These are phyloP conservation scores for Metarhizium album DNA, from an alignment of 2,329 filamentous ascomycete genomes.

Conservation along the genomic window DNA sequence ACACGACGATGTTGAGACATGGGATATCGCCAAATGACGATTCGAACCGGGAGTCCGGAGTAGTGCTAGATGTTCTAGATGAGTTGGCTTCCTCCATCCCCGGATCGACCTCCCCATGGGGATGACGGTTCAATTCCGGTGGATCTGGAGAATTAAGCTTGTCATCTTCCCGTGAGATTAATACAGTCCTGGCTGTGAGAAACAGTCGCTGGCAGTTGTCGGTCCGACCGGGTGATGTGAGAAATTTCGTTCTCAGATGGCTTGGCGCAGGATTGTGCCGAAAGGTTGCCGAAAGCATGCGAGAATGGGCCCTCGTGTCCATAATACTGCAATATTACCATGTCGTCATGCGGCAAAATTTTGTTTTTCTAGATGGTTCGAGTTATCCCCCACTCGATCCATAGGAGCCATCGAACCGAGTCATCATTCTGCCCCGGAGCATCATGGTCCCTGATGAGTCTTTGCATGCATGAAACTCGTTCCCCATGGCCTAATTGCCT, in stretches of 20 bases:
- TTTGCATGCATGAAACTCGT: no score
- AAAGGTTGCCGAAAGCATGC: neutral
- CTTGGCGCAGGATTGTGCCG: neutral
- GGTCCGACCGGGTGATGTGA: neutral
- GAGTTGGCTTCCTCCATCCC: neutral
- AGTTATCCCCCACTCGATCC: no score
- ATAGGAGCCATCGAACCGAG: no score
- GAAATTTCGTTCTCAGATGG: neutral
- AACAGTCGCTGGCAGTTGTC: neutral
- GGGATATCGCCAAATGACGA: neutral
- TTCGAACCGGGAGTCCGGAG: no score
- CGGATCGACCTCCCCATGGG: conserved; percentile 1
- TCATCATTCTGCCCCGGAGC: no score
- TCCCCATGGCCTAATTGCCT: no score
- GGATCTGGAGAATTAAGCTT: neutral
- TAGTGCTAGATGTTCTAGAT: no score
- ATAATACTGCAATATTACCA: no score
- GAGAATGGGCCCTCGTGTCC: neutral
- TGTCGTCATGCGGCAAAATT: no score
- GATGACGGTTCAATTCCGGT: conserved; percentile 2
- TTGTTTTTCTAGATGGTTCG: no score
- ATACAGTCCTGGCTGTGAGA: neutral
- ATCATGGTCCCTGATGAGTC: no score
- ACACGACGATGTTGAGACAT: no score
- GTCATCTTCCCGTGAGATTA: neutral